Percentiles rank a stretch among this genome's conserved stretches.
Evolutionary conservation across 73 alveolate genomes (phyloP).

Genomic region (Paraurostyla sp.): DNA sequence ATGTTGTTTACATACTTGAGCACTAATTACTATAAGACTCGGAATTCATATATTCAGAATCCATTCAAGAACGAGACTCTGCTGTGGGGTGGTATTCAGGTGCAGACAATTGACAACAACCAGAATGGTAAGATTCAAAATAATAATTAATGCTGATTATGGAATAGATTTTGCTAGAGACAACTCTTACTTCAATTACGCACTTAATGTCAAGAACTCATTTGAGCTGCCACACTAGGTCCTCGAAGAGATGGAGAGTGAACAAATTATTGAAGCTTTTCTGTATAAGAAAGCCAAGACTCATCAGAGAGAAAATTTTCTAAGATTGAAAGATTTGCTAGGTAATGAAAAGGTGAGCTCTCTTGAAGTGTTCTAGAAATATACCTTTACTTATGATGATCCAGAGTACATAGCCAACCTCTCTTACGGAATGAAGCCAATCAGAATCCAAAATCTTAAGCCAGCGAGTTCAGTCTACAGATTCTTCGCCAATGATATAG

Average conservation of each 20-base stretch:
- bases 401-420: constrained; percentile 8
- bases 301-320: constrained; percentile 37
- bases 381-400: constrained; percentile 19
- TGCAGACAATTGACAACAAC: neutral
- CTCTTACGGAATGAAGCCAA: constrained; percentile 25
- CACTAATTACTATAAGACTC: constrained; percentile 43
- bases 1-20: constrained; percentile 8
- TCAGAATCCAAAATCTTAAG: neutral
- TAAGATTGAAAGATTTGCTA: neutral
- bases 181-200: constrained; percentile 33
- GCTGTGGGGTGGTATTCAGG: constrained; percentile 29
- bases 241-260: constrained; percentile 9
- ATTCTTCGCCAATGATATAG: constrained; percentile 13
- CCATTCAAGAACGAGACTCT: constrained; percentile 43
- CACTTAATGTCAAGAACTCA: constrained; percentile 32
- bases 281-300: constrained; percentile 50
- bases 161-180: constrained; percentile 46
- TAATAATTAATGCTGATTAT: no score
- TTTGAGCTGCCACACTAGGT: constrained; percentile 19
- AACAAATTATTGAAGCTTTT: constrained; percentile 34
- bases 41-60: neutral
- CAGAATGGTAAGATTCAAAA: neutral
- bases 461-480: neutral
- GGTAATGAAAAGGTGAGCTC: neutral
- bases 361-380: constrained; percentile 22